phyloP scores from a whole-genome alignment of 2,329 filamentous ascomycete species.

The Periconia sp. region DNA sequence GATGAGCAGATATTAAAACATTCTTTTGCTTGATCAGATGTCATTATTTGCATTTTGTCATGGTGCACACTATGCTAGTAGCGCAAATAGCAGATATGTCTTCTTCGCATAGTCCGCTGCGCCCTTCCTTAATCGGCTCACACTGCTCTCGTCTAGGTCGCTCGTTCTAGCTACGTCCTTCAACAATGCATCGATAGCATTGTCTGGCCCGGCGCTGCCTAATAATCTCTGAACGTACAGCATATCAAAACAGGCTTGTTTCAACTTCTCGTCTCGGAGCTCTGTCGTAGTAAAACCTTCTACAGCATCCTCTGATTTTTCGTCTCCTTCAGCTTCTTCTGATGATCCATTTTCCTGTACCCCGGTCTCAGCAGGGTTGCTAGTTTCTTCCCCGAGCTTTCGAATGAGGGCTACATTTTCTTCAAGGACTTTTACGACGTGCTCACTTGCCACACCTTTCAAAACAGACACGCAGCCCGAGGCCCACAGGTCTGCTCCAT shows the following conservation, averaged over 20 bases:
- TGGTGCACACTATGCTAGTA: conserved; percentile 61
- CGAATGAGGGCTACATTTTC: conserved; percentile 44
- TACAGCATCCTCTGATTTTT: conserved; percentile 9
- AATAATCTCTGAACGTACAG: conserved; percentile 50
- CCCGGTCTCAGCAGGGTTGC: neutral
- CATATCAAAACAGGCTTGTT: conserved; percentile 52
- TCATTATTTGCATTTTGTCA: no score
- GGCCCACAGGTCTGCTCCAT: conserved; percentile 84
- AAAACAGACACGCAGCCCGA: conserved; percentile 67
- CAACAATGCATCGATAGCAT: conserved; percentile 50
- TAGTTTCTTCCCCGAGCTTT: neutral
- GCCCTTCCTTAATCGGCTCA: conserved; percentile 64
- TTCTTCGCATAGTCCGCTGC: conserved; percentile 83
- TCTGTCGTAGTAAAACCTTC: conserved; percentile 11
- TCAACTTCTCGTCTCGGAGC: conserved; percentile 31
- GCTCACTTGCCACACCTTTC: conserved; percentile 62
- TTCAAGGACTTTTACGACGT: conserved; percentile 51
- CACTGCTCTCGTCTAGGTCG: conserved; percentile 55
- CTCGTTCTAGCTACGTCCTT: conserved; percentile 54
- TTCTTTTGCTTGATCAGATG: no score
- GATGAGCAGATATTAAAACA: no score
- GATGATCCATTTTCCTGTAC: neutral
- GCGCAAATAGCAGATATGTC: conserved; percentile 80
- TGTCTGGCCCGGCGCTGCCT: neutral
- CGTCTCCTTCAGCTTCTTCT: conserved; percentile 2